These are phyloP conservation scores for Fusarium cyanostomum DNA, from an alignment of 2,329 filamentous ascomycete genomes.

Conservation along the genomic window DNA sequence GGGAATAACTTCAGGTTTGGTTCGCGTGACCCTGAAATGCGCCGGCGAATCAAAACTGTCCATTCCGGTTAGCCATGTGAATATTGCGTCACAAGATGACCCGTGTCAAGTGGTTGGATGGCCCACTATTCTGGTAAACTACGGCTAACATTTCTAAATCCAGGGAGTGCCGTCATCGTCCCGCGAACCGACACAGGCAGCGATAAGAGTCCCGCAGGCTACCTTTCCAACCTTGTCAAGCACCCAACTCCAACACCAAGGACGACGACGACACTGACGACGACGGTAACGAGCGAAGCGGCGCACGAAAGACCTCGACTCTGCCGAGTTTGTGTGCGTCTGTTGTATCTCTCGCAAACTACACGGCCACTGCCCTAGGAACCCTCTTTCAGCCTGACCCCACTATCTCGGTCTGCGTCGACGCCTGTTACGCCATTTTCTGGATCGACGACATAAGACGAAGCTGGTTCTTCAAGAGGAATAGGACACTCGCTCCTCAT, in stretches of 20 bases:
- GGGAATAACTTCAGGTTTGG: conserved; percentile 23
- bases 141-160: conserved; percentile 39
- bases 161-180: conserved; percentile 47
- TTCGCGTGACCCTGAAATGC: conserved; percentile 5
- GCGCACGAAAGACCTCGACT: background rate
- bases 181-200: conserved; percentile 40
- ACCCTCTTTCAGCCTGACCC: conserved; percentile 39
- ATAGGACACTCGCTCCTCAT: conserved; percentile 22
- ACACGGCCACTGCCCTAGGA: background rate
- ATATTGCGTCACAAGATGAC: conserved; percentile 46
- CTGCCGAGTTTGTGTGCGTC: background rate
- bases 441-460: conserved; percentile 23
- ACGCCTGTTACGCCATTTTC: conserved; percentile 39
- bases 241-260: conserved; percentile 24
- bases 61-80: conserved; percentile 31
- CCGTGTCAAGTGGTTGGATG: conserved; percentile 5
- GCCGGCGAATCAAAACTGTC: conserved; percentile 6
- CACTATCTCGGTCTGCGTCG: conserved; percentile 37
- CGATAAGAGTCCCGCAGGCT: conserved; percentile 45
- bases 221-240: conserved; percentile 14
- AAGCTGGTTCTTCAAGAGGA: conserved; percentile 16
- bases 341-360: background rate
- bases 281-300: conserved; percentile 23
- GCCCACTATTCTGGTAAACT: conserved; percentile 35
- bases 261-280: conserved; percentile 32